Evolutionary conservation across 2,329 filamentous ascomycete genomes (phyloP).

Genomic region (Aspergillus fumigatiaffinis): DNA sequence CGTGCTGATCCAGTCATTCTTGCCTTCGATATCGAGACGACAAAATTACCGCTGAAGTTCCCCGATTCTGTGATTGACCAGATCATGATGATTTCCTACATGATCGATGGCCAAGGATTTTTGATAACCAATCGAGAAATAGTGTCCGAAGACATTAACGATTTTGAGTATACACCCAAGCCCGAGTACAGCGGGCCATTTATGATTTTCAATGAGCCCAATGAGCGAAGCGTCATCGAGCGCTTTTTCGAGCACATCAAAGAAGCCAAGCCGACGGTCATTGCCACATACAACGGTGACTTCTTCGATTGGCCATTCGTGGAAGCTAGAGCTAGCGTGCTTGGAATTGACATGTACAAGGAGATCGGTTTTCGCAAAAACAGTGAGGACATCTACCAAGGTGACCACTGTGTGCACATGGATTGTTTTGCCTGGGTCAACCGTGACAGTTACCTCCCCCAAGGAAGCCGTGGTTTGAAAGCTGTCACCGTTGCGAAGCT

Average conservation of each 20-base stretch:
- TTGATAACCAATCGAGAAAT: constrained; percentile 97
- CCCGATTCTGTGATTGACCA: constrained; percentile 92
- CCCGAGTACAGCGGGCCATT: constrained; percentile 94
- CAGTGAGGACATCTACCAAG: constrained; percentile 93
- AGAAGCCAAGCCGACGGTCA: constrained; percentile 88
- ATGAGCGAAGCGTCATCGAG: constrained; percentile 83
- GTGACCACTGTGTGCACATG: constrained; percentile 95
- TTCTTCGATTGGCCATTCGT: constrained; percentile 99
- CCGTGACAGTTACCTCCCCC: constrained; percentile 94
- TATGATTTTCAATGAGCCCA: constrained; percentile 96
- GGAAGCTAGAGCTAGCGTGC: constrained; percentile 84
- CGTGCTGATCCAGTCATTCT: constrained; percentile 96
- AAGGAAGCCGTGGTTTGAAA: constrained; percentile 94
- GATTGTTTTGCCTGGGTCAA: constrained; percentile 99
- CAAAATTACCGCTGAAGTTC: constrained; percentile 92
- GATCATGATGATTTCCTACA: constrained; percentile 99
- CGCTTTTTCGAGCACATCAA: constrained; percentile 96
- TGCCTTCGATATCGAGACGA: constrained; percentile 99
- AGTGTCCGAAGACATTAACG: constrained; percentile 92
- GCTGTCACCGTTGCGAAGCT: constrained; percentile 97
- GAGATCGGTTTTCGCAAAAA: constrained; percentile 98
- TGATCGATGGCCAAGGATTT: constrained; percentile 98
- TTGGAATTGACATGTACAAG: constrained; percentile 98
- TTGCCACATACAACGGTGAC: constrained; percentile 99
- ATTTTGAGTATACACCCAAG: constrained; percentile 97